Evolutionary conservation across 139 green algal genomes (phyloP).

Genomic region (Ettlia oleoabundans): DNA sequence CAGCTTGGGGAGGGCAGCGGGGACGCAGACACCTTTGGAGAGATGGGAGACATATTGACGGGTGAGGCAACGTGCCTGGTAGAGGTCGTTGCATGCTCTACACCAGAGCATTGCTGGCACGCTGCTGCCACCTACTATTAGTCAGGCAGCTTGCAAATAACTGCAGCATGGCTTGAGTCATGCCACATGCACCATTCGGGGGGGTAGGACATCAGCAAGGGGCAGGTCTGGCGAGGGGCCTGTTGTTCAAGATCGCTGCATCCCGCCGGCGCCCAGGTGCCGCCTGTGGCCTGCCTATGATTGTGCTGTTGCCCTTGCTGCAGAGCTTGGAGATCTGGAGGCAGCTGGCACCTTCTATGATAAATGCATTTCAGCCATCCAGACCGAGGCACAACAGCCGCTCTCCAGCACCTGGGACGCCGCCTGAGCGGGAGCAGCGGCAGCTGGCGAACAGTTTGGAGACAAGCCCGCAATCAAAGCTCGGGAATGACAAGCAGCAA

Average conservation of each 20-base stretch:
- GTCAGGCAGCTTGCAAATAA: neutral
- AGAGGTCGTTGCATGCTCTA: neutral
- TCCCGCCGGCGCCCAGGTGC: no score
- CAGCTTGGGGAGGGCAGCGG: slow-evolving; percentile 37
- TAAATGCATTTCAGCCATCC: slow-evolving; percentile 45
- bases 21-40: slow-evolving; percentile 49
- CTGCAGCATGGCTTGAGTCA: neutral
- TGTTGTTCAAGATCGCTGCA: no score
- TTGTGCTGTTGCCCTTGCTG: neutral
- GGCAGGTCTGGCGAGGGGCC: no score
- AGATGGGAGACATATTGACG: slow-evolving; percentile 50
- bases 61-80: neutral
- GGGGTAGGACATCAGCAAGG: neutral
- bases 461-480: neutral
- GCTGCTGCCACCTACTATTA: neutral
- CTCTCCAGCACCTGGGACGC: slow-evolving; percentile 19
- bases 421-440: neutral
- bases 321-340: slow-evolving; percentile 52
- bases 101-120: neutral
- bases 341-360: slow-evolving; percentile 52
- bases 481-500: no score
- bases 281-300: neutral
- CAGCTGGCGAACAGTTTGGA: neutral
- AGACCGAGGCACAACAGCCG: slow-evolving; percentile 15
- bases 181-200: no score